Evolutionary conservation across 2,329 filamentous ascomycete species (phyloP).

Genomic region (Cladosporium oxysporum): DNA sequence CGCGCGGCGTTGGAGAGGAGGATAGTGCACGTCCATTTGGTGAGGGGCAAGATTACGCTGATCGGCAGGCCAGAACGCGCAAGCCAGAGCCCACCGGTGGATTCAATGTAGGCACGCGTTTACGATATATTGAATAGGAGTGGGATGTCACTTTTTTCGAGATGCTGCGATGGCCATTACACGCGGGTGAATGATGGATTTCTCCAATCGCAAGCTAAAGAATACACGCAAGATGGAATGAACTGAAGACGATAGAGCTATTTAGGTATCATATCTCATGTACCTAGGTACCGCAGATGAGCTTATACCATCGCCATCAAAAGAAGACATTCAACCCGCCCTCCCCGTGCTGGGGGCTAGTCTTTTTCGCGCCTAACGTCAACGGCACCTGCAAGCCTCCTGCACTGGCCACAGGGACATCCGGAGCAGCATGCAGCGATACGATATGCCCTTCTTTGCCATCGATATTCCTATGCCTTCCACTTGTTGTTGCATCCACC

Average conservation of each 20-base stretch:
- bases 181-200: background rate
- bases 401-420: background rate
- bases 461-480: background rate
- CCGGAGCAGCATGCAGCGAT: background rate
- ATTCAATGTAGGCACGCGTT: background rate
- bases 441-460: background rate
- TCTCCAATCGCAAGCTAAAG: background rate
- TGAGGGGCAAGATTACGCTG: background rate
- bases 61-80: conserved; percentile 4
- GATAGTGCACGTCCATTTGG: background rate
- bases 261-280: background rate
- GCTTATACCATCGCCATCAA: background rate
- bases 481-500: background rate
- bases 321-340: background rate
- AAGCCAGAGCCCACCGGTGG: background rate
- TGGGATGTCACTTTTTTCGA: background rate
- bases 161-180: background rate
- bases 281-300: background rate
- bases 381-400: background rate
- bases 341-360: background rate
- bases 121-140: background rate
- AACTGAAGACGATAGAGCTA: background rate
- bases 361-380: background rate
- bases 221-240: background rate
- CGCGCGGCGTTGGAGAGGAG: background rate